Percentiles rank a stretch among this genome's conserved stretches.
Evolutionary conservation across 2,329 filamentous ascomycete genomes (phyloP).

Genomic region (Chrysoporthe cubensis): DNA sequence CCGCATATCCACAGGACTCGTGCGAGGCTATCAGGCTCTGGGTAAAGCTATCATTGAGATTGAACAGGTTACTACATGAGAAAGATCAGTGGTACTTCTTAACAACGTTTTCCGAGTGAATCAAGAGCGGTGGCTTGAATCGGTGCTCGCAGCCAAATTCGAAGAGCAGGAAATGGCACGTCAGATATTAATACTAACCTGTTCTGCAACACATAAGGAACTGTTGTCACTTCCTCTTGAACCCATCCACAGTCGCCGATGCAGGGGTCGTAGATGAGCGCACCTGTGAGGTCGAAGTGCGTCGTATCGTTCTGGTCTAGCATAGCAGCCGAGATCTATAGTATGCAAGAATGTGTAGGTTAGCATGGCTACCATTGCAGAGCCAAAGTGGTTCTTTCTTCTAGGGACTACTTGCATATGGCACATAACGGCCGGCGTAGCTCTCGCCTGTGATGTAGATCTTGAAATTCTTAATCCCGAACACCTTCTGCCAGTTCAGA

Average conservation of each 20-base stretch:
- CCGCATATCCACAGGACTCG: constrained; percentile 54
- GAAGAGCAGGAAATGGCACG: not conserved
- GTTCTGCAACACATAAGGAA: constrained; percentile 30
- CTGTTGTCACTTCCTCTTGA: constrained; percentile 36
- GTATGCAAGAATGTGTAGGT: too few relatives aligned
- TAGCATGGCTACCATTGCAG: too few relatives aligned
- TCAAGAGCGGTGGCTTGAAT: not conserved
- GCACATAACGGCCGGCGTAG: constrained; percentile 47
- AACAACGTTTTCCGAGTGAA: not conserved
- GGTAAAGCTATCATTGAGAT: constrained; percentile 35
- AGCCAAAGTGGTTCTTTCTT: not conserved
- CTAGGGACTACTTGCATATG: not conserved
- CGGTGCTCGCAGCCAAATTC: not conserved
- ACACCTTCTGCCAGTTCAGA: constrained; percentile 15
- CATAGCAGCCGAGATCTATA: constrained; percentile 58
- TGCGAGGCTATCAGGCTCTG: constrained; percentile 53
- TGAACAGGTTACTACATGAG: constrained; percentile 10
- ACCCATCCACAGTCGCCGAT: constrained; percentile 47
- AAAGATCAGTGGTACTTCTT: not conserved
- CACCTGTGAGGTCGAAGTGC: constrained; percentile 41
- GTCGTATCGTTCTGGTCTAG: constrained; percentile 47
- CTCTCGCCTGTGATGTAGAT: constrained; percentile 59
- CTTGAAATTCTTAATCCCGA: constrained; percentile 36
- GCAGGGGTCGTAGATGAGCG: constrained; percentile 69
- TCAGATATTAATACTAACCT: not conserved